Evolutionary conservation across 2,329 filamentous ascomycete species (phyloP).

Genomic region (Ceratocystis cacaofunesta): DNA sequence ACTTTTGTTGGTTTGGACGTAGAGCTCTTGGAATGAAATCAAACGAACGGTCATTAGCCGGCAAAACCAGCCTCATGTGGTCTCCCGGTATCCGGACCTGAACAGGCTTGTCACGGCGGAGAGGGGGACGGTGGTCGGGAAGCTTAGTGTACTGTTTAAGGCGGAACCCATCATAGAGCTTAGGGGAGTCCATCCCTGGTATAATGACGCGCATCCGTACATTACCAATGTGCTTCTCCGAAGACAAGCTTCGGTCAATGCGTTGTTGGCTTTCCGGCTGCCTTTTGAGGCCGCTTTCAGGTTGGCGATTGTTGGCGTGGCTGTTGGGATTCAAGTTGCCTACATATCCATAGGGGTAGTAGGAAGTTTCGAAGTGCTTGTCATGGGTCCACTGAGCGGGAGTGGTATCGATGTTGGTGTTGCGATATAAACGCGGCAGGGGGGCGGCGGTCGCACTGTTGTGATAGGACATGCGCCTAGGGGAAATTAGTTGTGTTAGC

Average conservation of each 20-base stretch:
- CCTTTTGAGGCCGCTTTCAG: slow-evolving; percentile 33
- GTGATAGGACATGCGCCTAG: slow-evolving; percentile 6
- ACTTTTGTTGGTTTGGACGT: slow-evolving; percentile 77
- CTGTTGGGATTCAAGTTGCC: background rate
- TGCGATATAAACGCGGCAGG: background rate
- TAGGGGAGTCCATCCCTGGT: slow-evolving; percentile 56
- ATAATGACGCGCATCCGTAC: slow-evolving; percentile 71
- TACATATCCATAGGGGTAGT: slow-evolving; percentile 28
- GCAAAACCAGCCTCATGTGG: slow-evolving; percentile 76
- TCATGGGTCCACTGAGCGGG: slow-evolving; percentile 76
- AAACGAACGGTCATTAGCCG: slow-evolving; percentile 78
- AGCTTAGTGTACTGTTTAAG: slow-evolving; percentile 87
- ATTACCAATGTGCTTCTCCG: slow-evolving; percentile 69
- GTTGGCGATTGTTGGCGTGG: background rate
- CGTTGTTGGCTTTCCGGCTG: slow-evolving; percentile 45
- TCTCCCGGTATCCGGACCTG: slow-evolving; percentile 76
- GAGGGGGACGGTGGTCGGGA: slow-evolving; percentile 82
- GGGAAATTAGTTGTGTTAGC: background rate
- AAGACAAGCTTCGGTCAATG: slow-evolving; percentile 67
- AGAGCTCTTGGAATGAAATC: slow-evolving; percentile 94
- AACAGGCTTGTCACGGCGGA: slow-evolving; percentile 91
- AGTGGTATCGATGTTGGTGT: background rate
- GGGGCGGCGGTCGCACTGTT: background rate
- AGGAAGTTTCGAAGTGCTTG: slow-evolving; percentile 51
- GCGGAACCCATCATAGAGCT: slow-evolving; percentile 58